A percentile compares a stretch with the other conserved stretches of the same genome.
phyloP scores from a whole-genome alignment of 2,329 filamentous ascomycete genomes.

The Ceratocystis huliohia region DNA sequence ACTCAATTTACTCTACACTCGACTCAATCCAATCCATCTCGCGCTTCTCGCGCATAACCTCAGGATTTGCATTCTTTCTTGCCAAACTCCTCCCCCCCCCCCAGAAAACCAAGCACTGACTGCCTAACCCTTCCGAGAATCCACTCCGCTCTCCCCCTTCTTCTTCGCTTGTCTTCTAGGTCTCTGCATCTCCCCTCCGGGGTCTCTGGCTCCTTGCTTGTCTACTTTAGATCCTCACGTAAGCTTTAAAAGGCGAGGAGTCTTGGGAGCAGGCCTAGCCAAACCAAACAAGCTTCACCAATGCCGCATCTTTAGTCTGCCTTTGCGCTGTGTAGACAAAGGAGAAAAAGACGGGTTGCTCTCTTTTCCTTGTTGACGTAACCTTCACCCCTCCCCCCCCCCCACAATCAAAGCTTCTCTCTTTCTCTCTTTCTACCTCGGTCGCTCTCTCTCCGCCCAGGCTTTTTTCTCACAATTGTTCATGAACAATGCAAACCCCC shows the following conservation, averaged over 20 bases:
- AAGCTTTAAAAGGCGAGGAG: no score
- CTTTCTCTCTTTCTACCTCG: no score
- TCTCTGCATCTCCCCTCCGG: neutral
- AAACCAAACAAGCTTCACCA: neutral
- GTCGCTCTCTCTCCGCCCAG: no score
- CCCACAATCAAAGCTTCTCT: no score
- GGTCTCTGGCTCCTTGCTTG: neutral
- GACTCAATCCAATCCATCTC: neutral
- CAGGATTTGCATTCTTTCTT: neutral
- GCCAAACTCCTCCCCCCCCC: neutral
- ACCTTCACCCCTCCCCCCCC: no score
- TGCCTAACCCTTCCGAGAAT: neutral
- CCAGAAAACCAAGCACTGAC: neutral
- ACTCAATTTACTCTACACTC: neutral
- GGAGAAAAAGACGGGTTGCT: no score
- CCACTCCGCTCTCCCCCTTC: neutral
- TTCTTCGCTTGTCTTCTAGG: neutral
- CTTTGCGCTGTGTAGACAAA: no score
- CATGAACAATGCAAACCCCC: no score
- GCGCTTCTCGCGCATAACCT: constrained; percentile 5
- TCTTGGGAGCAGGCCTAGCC: no score
- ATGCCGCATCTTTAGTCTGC: neutral
- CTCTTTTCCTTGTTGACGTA: no score
- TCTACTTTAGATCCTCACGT: neutral
- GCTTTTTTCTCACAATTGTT: no score